These are phyloP conservation scores for Nicotiana noctiflora DNA, from an alignment of 257 asterid genomes.

Conservation along the genomic window DNA sequence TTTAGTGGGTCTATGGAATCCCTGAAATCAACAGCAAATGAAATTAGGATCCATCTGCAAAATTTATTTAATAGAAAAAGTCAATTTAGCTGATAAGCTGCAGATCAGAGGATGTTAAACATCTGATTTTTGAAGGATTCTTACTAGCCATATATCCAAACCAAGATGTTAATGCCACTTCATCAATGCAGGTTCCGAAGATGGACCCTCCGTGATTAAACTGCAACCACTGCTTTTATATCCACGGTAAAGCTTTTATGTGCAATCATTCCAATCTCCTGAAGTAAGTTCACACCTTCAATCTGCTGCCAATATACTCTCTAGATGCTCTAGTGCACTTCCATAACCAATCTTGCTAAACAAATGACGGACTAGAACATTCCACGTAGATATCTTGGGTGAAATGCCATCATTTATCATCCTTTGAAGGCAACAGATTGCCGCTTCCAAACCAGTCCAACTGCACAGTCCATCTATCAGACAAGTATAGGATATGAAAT, in stretches of 20 bases:
- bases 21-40: neutral
- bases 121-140: neutral
- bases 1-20: neutral
- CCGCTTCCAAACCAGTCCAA: constrained; percentile 38
- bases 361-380: constrained; percentile 52
- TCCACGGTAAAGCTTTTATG: neutral
- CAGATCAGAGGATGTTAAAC: neutral
- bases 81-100: neutral
- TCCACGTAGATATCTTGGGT: constrained; percentile 63
- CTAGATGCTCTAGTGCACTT: constrained; percentile 29
- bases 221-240: neutral
- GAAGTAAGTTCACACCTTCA: constrained; percentile 7
- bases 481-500: constrained; percentile 50
- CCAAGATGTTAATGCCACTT: neutral
- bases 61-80: neutral
- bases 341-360: constrained; percentile 40
- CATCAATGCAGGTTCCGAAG: neutral
- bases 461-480: constrained; percentile 47
- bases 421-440: constrained; percentile 33
- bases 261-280: neutral
- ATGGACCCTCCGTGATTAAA: neutral
- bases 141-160: neutral
- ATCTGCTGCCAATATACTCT: constrained; percentile 26
- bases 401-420: constrained; percentile 59
- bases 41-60: neutral